Conservation (phyloP, 2,329 filamentous ascomycete species). For the Aspergillus hiratsukae region DNA sequence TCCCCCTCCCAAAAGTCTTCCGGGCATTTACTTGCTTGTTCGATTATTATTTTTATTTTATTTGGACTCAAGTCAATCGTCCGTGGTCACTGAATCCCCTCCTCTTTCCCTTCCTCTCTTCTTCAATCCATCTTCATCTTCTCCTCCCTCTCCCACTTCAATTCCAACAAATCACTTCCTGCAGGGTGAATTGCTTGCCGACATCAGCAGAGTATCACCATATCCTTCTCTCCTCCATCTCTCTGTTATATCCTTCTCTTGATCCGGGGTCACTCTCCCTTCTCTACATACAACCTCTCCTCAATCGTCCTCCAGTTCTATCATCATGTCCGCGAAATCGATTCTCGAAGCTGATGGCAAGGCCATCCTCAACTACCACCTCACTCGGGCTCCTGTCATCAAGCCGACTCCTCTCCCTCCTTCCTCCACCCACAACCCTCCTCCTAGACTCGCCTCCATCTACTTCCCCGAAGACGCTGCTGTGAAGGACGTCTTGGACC, state of each 20-base stretch:
- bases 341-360: constrained; percentile 99
- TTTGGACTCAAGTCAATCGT: background rate
- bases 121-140: constrained; percentile 2
- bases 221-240: constrained; percentile 13
- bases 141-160: constrained; percentile 10
- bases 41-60: background rate
- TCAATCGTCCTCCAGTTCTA: constrained; percentile 19
- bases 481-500: constrained; percentile 79
- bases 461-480: constrained; percentile 87
- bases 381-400: constrained; percentile 94
- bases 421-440: constrained; percentile 83
- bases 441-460: constrained; percentile 84
- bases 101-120: constrained; percentile 7
- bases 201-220: background rate
- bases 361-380: constrained; percentile 99
- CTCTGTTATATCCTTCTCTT: background rate
- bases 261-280: constrained; percentile 1
- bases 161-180: constrained; percentile 8
- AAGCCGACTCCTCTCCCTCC: constrained; percentile 91
- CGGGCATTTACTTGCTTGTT: background rate
- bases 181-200: background rate
- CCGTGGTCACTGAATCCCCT: background rate
- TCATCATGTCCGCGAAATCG: constrained; percentile 86
- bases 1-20: background rate
- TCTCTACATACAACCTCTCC: constrained; percentile 3